Percentiles rank a stretch among this genome's conserved stretches.
These are phyloP conservation scores for Aegilops speltoides DNA, from an alignment of 176 grass and related monocot species.

Conservation along the genomic window DNA sequence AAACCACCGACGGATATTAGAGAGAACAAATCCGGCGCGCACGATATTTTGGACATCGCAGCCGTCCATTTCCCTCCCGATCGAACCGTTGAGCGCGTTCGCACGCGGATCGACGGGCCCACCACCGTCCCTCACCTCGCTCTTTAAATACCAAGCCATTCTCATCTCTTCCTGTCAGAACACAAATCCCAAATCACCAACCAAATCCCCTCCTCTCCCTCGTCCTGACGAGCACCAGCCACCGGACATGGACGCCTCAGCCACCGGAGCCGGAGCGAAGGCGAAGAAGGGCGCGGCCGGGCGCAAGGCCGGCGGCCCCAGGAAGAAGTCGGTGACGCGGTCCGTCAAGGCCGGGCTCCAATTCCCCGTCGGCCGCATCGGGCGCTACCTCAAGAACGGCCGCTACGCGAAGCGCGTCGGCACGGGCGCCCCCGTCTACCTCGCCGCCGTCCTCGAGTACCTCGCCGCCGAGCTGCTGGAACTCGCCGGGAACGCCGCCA, in stretches of 20 bases:
- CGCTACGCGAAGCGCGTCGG: conserved; percentile 69
- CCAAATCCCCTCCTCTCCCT: background rate
- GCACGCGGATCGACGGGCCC: conserved; percentile 32
- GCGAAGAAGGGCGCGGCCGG: conserved; percentile 44
- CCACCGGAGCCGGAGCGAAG: conserved; percentile 31
- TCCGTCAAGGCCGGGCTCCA: conserved; percentile 78
- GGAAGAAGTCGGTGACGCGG: conserved; percentile 51
- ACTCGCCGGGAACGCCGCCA: conserved; percentile 59
- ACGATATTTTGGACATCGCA: background rate
- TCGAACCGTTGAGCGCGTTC: background rate
- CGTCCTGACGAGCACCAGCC: background rate
- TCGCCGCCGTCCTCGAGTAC: conserved; percentile 74
- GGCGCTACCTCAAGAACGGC: conserved; percentile 73
- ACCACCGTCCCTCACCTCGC: background rate
- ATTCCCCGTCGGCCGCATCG: conserved; percentile 76
- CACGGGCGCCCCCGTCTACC: conserved; percentile 69
- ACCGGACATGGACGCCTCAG: conserved; percentile 25
- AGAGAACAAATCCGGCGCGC: no score
- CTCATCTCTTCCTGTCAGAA: background rate
- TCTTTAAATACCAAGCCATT: background rate
- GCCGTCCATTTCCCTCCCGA: background rate
- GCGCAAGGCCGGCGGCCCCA: conserved; percentile 38
- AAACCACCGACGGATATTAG: no score
- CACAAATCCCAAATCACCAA: no score
- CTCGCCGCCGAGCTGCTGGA: conserved; percentile 72